A percentile compares a stretch with the other conserved stretches of the same genome.
phyloP scores from a whole-genome alignment of 768 basidiomycete species.

The Suillus ampliporus region DNA sequence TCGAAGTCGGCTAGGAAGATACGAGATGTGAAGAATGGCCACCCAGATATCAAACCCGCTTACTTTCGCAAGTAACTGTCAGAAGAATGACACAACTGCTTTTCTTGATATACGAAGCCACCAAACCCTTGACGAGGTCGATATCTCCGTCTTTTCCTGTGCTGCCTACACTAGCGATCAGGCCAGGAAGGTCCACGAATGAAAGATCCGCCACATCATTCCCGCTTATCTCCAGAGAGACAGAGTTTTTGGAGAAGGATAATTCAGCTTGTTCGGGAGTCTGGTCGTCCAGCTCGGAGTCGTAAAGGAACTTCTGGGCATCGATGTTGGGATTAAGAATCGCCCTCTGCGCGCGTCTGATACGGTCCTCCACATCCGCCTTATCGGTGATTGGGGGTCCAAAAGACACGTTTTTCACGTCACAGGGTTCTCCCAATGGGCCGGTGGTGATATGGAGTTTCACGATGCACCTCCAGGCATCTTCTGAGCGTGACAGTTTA shows the following conservation, averaged over 20 bases:
- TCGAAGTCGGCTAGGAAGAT: conserved; percentile 72
- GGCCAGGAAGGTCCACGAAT: conserved; percentile 67
- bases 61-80: conserved; percentile 56
- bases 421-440: conserved; percentile 41
- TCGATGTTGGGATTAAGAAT: conserved; percentile 60
- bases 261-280: conserved; percentile 22
- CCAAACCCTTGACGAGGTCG: conserved; percentile 62
- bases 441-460: conserved; percentile 53
- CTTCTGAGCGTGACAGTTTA: conserved; percentile 47
- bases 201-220: conserved; percentile 65
- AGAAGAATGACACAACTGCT: conserved; percentile 73
- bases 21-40: conserved; percentile 29
- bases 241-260: conserved; percentile 60
- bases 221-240: conserved; percentile 64
- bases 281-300: conserved; percentile 4
- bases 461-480: conserved; percentile 56
- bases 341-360: conserved; percentile 67
- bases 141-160: conserved; percentile 62
- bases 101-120: conserved; percentile 62
- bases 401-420: conserved; percentile 47
- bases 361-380: conserved; percentile 63
- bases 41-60: conserved; percentile 4
- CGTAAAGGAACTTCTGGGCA: conserved; percentile 18
- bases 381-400: conserved; percentile 57
- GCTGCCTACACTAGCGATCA: conserved; percentile 61